A percentile compares a stretch with the other conserved stretches of the same genome.
Evolutionary conservation across 306 rosid species (phyloP).

Genomic region (Vigna mungo): DNA sequence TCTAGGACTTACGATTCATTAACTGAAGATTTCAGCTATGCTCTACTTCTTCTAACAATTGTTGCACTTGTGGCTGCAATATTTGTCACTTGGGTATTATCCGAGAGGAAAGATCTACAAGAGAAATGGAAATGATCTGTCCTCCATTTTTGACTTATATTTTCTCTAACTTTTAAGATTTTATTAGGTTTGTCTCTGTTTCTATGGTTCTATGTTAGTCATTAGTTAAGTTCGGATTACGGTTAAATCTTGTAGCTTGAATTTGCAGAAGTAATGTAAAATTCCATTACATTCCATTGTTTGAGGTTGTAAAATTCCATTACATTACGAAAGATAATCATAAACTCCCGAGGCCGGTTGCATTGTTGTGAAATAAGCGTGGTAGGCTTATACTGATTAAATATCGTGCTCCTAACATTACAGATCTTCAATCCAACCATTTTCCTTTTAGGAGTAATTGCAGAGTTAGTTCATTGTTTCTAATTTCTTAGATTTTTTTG

Average conservation of each 20-base stretch:
- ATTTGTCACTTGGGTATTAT: conserved; percentile 82
- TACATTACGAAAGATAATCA: conserved; percentile 42
- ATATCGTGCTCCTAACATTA: conserved; percentile 26
- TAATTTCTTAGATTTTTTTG: conserved; percentile 2
- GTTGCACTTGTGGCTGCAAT: conserved; percentile 89
- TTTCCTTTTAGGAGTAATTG: background rate
- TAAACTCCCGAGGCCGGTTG: conserved; percentile 28
- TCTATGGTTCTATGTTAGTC: conserved; percentile 25
- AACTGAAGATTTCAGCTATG: conserved; percentile 99
- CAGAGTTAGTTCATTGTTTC: background rate
- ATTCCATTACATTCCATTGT: conserved; percentile 41
- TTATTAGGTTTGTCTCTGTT: conserved; percentile 45
- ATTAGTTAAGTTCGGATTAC: conserved; percentile 43
- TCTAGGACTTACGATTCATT: conserved; percentile 93
- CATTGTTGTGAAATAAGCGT: conserved; percentile 19
- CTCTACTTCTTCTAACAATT: conserved; percentile 90
- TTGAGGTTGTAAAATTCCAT: conserved; percentile 48
- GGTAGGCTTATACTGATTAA: conserved; percentile 34
- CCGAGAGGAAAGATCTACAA: conserved; percentile 88
- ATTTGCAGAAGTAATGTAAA: conserved; percentile 53
- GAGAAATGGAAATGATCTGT: conserved; percentile 91
- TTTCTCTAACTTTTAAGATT: conserved; percentile 34
- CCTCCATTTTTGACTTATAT: conserved; percentile 16
- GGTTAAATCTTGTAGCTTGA: conserved; percentile 41
- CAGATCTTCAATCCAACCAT: background rate